phyloP scores from a whole-genome alignment of 768 basidiomycete species.

The Paxillus ammoniavirescens region DNA sequence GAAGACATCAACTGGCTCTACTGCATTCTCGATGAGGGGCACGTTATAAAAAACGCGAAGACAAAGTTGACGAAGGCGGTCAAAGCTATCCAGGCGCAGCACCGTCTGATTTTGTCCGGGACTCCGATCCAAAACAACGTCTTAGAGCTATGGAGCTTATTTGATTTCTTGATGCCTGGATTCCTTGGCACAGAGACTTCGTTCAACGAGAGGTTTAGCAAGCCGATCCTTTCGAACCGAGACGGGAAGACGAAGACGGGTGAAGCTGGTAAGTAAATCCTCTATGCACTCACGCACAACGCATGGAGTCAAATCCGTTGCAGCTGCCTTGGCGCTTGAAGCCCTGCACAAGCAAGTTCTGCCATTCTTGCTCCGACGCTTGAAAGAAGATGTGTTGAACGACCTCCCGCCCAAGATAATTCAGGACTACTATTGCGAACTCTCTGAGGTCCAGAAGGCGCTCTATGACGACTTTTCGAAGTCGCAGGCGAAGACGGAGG shows the following conservation, averaged over 20 bases:
- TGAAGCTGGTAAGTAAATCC: conserved; percentile 77
- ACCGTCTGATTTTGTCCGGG: conserved; percentile 92
- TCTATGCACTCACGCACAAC: neutral
- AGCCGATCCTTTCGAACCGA: conserved; percentile 91
- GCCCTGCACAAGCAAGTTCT: conserved; percentile 98
- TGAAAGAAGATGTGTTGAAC: conserved; percentile 95
- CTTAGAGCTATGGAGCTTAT: conserved; percentile 95
- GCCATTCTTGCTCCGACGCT: conserved; percentile 92
- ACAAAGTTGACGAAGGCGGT: conserved; percentile 97
- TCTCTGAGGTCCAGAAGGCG: conserved; percentile 90
- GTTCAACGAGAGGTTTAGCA: conserved; percentile 95
- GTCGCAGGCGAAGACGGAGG: conserved; percentile 66
- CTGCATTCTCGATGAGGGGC: conserved; percentile 96
- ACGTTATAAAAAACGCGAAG: conserved; percentile 98
- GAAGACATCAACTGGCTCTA: conserved; percentile 85
- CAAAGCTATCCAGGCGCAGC: conserved; percentile 85
- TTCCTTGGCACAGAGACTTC: conserved; percentile 94
- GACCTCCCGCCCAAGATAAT: conserved; percentile 99
- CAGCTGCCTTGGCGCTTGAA: conserved; percentile 92
- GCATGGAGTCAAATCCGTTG: neutral
- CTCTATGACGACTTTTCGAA: conserved; percentile 93
- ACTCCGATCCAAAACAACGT: conserved; percentile 99
- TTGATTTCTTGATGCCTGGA: conserved; percentile 99
- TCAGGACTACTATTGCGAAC: conserved; percentile 98
- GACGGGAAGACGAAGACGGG: conserved; percentile 94